phyloP scores from a whole-genome alignment of 129 eudicot species.

The Solidago caesia region DNA sequence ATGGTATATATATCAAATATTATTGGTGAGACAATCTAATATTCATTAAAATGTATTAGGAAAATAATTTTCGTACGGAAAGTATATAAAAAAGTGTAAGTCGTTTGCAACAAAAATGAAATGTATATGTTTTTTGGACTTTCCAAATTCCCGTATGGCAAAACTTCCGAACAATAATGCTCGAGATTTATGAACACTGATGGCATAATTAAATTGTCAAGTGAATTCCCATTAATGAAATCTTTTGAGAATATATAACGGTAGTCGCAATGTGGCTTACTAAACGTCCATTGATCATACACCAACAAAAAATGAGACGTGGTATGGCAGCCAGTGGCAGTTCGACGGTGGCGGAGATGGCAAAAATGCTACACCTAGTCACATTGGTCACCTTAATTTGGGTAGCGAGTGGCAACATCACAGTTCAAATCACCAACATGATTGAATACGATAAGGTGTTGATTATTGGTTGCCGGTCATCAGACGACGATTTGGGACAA shows the following conservation, averaged over 20 bases:
- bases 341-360: neutral
- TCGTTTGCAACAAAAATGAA: too few species aligned
- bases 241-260: constrained; percentile 18
- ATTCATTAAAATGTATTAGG: too few species aligned
- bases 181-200: constrained; percentile 19
- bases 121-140: neutral
- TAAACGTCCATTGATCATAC: constrained; percentile 2
- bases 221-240: constrained; percentile 9
- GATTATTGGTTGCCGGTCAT: constrained; percentile 27
- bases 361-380: constrained; percentile 7
- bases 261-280: neutral
- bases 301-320: constrained; percentile 7
- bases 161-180: constrained; percentile 21
- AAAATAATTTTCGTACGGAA: too few species aligned
- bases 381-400: constrained; percentile 7
- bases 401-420: constrained; percentile 21
- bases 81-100: too few species aligned
- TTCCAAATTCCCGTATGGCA: constrained; percentile 27
- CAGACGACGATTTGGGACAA: constrained; percentile 34
- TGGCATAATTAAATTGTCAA: neutral
- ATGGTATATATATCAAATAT: too few species aligned
- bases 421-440: constrained; percentile 29
- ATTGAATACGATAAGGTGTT: constrained; percentile 23
- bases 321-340: constrained; percentile 13
- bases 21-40: too few species aligned